Percentiles rank a stretch among this genome's conserved stretches.
Evolutionary conservation across 225 moss, liverwort and hornwort species (phyloP).

Genomic region (Pleurozium schreberi): DNA sequence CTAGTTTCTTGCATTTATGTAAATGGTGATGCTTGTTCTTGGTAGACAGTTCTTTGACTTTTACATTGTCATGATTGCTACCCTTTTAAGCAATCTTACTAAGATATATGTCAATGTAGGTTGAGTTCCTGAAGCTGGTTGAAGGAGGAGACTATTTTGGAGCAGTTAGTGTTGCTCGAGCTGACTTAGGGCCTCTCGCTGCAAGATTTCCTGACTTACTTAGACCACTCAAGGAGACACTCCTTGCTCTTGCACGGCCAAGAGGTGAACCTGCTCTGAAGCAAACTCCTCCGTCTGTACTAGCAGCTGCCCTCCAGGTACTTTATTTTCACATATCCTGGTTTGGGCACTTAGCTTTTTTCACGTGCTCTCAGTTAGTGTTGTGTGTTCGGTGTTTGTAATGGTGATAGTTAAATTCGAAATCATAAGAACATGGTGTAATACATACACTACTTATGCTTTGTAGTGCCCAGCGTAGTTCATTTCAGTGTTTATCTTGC

Average conservation of each 20-base stretch:
- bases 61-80: not conserved
- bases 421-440: not conserved
- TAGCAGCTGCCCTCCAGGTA: constrained; percentile 79
- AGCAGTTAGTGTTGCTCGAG: constrained; percentile 62
- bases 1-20: not conserved
- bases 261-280: constrained; percentile 42
- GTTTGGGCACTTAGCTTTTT: not conserved
- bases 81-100: not conserved
- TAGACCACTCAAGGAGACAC: constrained; percentile 70
- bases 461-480: not conserved
- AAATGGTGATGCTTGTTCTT: not conserved
- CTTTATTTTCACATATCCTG: not conserved
- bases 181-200: constrained; percentile 67
- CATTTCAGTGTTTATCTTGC: not conserved
- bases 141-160: constrained; percentile 44
- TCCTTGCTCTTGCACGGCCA: constrained; percentile 71
- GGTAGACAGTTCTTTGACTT: not conserved
- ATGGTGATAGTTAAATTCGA: not conserved
- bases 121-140: constrained; percentile 65
- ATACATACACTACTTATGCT: not conserved
- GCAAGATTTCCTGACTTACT: constrained; percentile 58
- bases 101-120: constrained; percentile 7
- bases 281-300: constrained; percentile 56
- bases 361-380: not conserved
- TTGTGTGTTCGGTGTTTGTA: not conserved